Conservation (phyloP, 176 grass and related monocot species). For the Luzula sylvatica region DNA sequence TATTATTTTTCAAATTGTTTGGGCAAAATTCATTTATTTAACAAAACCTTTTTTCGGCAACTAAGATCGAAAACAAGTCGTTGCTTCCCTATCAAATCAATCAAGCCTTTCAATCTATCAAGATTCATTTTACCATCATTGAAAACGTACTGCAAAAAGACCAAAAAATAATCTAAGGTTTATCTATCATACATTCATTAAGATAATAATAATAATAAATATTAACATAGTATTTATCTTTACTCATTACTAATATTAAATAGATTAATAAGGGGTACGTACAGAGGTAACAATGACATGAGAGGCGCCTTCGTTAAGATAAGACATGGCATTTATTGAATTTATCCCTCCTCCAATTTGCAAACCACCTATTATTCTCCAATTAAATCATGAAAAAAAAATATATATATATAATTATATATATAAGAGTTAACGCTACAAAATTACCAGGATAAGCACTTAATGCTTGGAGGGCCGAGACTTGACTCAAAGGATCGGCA, state of each 20-base stretch:
- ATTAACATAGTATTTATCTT: too few relatives aligned
- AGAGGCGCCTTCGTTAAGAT: conserved; percentile 84
- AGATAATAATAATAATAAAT: too few relatives aligned
- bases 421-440: too few relatives aligned
- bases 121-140: conserved; percentile 71
- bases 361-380: conserved; percentile 89
- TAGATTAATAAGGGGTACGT: too few relatives aligned
- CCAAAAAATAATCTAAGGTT: conserved; percentile 1
- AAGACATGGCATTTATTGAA: conserved; percentile 61
- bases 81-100: conserved; percentile 54
- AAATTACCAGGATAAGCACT: conserved; percentile 74
- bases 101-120: conserved; percentile 57
- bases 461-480: conserved; percentile 50
- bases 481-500: conserved; percentile 54
- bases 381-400: too few relatives aligned
- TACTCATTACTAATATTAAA: too few relatives aligned
- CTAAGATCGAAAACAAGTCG: conserved; percentile 81
- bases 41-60: not conserved
- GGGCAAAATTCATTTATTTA: too few relatives aligned
- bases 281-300: conserved; percentile 96
- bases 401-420: too few relatives aligned
- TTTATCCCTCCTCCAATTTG: conserved; percentile 97
- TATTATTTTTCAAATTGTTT: too few relatives aligned
- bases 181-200: too few relatives aligned
- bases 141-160: conserved; percentile 63